Base-by-base conservation (phyloP, 1,284 basidiomycete genomes). In the Lentinula novae-zelandiae region DNA sequence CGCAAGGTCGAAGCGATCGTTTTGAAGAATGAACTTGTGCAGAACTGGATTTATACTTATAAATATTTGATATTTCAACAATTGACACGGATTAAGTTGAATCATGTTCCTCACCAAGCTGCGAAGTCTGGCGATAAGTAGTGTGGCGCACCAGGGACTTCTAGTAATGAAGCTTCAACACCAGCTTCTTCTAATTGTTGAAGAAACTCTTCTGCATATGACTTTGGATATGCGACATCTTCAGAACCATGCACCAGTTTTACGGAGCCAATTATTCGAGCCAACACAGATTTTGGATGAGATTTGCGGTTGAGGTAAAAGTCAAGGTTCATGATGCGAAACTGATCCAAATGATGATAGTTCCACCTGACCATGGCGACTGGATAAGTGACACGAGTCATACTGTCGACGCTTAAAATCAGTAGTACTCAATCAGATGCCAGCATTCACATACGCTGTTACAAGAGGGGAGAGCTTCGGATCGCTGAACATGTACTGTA, bases 301-400 rank as follows among this genome's bases (percentile, higher is more conserved):
- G 68, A 67, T 50, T 68, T 62, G 17, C 73, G 71, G 27, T 72
- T 67, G 7, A 64, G 61, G 62, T 76, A 76, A 59, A 75, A 75
- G 44, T 71, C 70, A 53, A 77, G 73, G 22, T 70, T 70, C 33
- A 70, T 64, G 2, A 69, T 68, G 60, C 70, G 70, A 48, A 72
- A 69, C 20, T 69, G 69, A 13, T 72, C 68, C 15, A 77, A 68
- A 51, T 67, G 67, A 10, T 69, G 67, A 5, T 64, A 62, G 5
- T 64, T 51, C 66, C 72, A 75, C 36, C 69, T 69, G 5, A 53
- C 33, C 42, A 69, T 50, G 5, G 67, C 70, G 36, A 67, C 66
- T 5, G 72, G 68, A n/a, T 71, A 50, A 42, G 69, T 62, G 22
- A 69, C 60, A 20, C 70, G 60, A 6, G 70, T 73, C 54, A 53